Conservation (phyloP, 306 rosid species). For the cucumber (Cucumis sativus) region DNA sequence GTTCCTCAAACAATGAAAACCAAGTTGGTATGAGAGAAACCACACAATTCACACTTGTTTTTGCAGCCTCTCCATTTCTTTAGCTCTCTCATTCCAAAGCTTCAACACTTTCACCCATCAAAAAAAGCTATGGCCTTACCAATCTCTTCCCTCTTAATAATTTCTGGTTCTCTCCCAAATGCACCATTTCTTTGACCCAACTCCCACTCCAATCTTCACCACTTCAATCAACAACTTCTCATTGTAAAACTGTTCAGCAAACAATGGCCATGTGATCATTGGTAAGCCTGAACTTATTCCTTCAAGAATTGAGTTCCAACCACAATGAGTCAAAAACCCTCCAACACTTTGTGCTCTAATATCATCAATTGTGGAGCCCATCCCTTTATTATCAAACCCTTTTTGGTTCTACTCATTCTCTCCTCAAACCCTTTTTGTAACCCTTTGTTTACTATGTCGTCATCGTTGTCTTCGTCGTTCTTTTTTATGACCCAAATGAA, state of each 20-base stretch:
- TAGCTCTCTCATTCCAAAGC: not conserved
- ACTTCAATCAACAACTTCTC: not conserved
- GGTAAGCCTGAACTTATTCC: not conserved
- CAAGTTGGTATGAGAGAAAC: not conserved
- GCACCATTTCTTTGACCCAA: not conserved
- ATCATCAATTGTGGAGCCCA: not conserved
- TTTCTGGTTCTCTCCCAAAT: not conserved
- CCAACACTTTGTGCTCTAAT: not conserved
- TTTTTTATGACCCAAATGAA: slow-evolving; percentile 9
- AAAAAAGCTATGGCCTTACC: not conserved
- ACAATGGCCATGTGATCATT: not conserved
- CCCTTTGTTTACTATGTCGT: not conserved
- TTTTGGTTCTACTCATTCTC: not conserved
- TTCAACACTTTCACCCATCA: not conserved
- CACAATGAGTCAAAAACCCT: not conserved
- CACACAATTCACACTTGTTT: not conserved
- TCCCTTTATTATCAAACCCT: not conserved
- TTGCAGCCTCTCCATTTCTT: not conserved
- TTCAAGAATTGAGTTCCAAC: not conserved
- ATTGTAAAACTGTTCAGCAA: not conserved
- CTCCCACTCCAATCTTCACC: not conserved
- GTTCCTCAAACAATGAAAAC: not conserved
- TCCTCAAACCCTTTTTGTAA: not conserved
- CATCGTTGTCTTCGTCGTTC: not conserved
- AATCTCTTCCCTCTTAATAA: not conserved